phyloP scores from a whole-genome alignment of 2,329 filamentous ascomycete genomes.

The Penicillium sp. region DNA sequence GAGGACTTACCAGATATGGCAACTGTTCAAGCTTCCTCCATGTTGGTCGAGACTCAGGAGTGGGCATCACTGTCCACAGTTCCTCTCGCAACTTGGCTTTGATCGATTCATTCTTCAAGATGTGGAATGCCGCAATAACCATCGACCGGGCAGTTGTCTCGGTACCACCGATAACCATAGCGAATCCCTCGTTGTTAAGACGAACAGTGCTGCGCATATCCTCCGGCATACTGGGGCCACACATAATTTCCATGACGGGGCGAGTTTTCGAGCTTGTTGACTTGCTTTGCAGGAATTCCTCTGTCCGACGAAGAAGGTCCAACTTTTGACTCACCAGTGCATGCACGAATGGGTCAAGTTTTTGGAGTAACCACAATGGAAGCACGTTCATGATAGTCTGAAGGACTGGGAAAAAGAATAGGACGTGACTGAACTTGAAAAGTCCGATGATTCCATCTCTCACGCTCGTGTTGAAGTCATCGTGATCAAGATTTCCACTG shows the following conservation, averaged over 20 bases:
- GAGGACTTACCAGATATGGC: conserved; percentile 35
- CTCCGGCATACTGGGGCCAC: conserved; percentile 14
- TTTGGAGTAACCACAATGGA: conserved; percentile 8
- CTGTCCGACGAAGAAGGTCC: conserved; percentile 9
- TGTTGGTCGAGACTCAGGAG: conserved; percentile 18
- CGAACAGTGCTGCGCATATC: conserved; percentile 23
- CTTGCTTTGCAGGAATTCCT: conserved; percentile 5
- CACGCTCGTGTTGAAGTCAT: conserved; percentile 22
- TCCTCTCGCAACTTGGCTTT: conserved; percentile 26
- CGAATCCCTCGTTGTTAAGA: conserved; percentile 40
- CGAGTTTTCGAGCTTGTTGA: neutral
- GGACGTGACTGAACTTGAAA: conserved; percentile 13
- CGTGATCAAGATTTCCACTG: conserved; percentile 32
- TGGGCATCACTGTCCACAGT: conserved; percentile 28
- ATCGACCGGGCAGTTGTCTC: conserved; percentile 39
- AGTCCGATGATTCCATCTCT: conserved; percentile 21
- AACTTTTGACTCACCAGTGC: conserved; percentile 17
- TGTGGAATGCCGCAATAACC: conserved; percentile 26
- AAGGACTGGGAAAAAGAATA: conserved; percentile 25
- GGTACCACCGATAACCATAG: conserved; percentile 39
- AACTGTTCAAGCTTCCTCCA: conserved; percentile 39
- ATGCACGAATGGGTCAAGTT: conserved; percentile 11
- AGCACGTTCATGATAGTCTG: conserved; percentile 15
- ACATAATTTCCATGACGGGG: conserved; percentile 17
- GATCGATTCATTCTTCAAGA: conserved; percentile 19